phyloP scores from a whole-genome alignment of 345 rosid species.

The Murraya paniculata region DNA sequence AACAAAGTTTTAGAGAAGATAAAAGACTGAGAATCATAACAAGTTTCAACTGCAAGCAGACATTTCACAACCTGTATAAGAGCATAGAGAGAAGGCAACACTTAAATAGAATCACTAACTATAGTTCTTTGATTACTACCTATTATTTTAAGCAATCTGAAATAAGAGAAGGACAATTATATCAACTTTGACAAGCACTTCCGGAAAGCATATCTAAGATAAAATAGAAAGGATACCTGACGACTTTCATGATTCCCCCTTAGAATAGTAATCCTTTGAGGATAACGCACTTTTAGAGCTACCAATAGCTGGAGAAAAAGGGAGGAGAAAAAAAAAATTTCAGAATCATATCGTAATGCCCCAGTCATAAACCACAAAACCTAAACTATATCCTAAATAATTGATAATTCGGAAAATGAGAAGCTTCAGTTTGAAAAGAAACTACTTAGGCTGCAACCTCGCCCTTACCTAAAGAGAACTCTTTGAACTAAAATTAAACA shows the following conservation, averaged over 20 bases:
- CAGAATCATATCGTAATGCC: not conserved
- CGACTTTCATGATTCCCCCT: constrained; percentile 99
- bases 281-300: constrained; percentile 81
- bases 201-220: not conserved
- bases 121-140: not conserved
- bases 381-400: not conserved
- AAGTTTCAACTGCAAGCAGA: not conserved
- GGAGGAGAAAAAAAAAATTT: not conserved
- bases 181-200: not conserved
- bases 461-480: not conserved
- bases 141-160: not conserved
- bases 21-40: not conserved
- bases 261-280: constrained; percentile 88
- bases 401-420: not conserved
- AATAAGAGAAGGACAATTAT: not conserved
- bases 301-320: constrained; percentile 64
- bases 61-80: not conserved
- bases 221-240: constrained; percentile 57
- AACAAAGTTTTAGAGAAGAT: not conserved
- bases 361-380: not conserved
- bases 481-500: not conserved
- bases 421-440: not conserved
- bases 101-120: not conserved
- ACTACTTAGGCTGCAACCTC: not conserved
- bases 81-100: not conserved